phyloP scores from a whole-genome alignment of 1,284 basidiomycete genomes.

The Anthracocystis panici-leucophaei region DNA sequence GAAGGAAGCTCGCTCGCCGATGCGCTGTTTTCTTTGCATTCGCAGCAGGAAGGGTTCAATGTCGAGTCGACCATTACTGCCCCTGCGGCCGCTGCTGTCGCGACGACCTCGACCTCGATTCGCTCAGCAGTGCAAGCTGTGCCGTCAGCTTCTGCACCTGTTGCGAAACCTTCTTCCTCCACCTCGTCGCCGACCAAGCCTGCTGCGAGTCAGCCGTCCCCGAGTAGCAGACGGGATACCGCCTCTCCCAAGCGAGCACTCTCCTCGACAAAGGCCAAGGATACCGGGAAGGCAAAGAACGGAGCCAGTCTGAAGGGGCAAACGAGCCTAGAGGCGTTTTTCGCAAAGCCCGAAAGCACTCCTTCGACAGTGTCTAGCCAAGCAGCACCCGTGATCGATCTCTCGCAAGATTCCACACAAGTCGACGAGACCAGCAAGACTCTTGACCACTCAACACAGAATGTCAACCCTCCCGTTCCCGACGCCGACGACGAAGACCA shows the following conservation, averaged over 20 bases:
- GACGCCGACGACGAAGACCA: slow-evolving; percentile 15
- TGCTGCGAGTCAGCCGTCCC: slow-evolving; percentile 18
- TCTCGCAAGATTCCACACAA: background rate
- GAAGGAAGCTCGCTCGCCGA: slow-evolving; percentile 36
- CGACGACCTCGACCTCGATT: background rate
- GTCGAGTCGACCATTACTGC: slow-evolving; percentile 1
- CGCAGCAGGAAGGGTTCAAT: slow-evolving; percentile 38
- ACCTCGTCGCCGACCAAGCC: slow-evolving; percentile 2
- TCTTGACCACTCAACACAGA: background rate
- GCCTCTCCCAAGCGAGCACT: slow-evolving; percentile 18
- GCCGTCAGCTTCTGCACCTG: slow-evolving; percentile 13
- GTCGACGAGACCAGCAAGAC: background rate
- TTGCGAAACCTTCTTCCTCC: background rate
- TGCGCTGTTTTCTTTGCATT: slow-evolving; percentile 38
- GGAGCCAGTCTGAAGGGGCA: slow-evolving; percentile 31
- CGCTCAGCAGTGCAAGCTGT: background rate
- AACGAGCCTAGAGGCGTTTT: slow-evolving; percentile 42
- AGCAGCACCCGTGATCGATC: slow-evolving; percentile 1
- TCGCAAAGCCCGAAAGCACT: slow-evolving; percentile 24
- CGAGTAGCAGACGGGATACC: slow-evolving; percentile 15
- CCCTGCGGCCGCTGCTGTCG: background rate
- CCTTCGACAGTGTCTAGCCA: background rate
- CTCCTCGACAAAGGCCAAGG: slow-evolving; percentile 19
- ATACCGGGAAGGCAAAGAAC: slow-evolving; percentile 19
- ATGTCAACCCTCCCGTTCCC: background rate